These are phyloP conservation scores for Fusarium circinatum DNA, from an alignment of 2,329 filamentous ascomycete genomes.

Conservation along the genomic window DNA sequence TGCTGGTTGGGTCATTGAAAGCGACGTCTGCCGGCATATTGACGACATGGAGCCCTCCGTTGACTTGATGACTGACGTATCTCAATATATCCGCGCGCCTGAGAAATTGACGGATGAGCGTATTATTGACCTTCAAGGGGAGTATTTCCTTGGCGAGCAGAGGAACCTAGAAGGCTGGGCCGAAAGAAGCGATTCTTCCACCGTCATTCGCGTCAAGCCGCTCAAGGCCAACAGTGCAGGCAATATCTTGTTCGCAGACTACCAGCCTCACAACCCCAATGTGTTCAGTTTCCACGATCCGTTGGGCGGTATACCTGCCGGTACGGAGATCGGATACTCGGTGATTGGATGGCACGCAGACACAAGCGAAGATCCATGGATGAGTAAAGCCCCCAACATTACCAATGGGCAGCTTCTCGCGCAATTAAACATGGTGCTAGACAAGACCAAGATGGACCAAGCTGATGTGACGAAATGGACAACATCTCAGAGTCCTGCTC, in stretches of 20 bases:
- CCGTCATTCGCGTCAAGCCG: background rate
- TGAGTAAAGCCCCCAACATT: accelerated
- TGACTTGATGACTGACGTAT: background rate
- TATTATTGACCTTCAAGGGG: background rate
- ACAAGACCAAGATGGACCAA: background rate
- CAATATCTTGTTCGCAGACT: background rate
- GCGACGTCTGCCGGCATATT: background rate
- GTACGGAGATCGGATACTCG: background rate
- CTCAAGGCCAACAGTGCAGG: background rate
- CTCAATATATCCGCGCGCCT: background rate
- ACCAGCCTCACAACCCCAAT: background rate
- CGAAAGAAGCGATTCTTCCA: background rate
- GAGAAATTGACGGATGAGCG: background rate
- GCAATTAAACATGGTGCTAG: background rate
- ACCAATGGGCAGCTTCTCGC: background rate
- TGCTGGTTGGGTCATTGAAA: background rate
- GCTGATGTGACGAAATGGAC: background rate
- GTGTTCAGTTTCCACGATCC: background rate
- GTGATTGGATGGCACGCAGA: background rate
- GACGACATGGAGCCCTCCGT: background rate
- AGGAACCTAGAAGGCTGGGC: background rate
- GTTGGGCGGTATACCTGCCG: background rate
- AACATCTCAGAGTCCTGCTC: background rate
- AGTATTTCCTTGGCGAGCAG: background rate
- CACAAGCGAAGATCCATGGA: background rate